Evolutionary conservation across 495 filamentous ascomycete genomes (phyloP), one percentile per base, ranked within the genome.

Genomic region (Pyrenopolyporus hunteri): DNA sequence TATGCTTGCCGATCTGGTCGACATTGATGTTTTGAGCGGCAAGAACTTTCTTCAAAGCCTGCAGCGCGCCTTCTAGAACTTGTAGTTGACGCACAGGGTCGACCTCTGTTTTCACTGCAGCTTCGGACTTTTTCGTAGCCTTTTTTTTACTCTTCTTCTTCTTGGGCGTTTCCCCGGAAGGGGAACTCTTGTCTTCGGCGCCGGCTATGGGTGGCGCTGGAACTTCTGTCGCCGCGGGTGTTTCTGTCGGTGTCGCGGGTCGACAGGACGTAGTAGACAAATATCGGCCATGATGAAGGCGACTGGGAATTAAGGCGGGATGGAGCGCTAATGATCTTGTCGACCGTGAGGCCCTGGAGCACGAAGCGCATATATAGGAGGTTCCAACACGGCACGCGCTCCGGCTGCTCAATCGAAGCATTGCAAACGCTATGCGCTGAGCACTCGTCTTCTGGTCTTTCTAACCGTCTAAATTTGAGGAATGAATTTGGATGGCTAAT

Each of bases 381-480:
- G 53, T 56, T 36, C 62, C 57, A 49, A 69, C 54, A 51, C 66
- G 66, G n/a, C 46, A 44, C 16, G 59, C 52, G 44, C 53, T 53
- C 11, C 52, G 53, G 16, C 69, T 61, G 33, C 65, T 55, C 55
- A 71, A 56, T 66, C 36, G 69, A 52, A 71, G 69, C 69, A 71
- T 71, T 64, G 69, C 68, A 69, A 64, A 52, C 29, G 49, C 45
- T 44, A 35, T 65, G 51, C 32, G 48, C 44, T 31, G 32, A 37
- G 26, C n/a, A 28, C 25, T 32, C n/a, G 31, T 44, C 20, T 49
- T 32, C 32, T 42, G 22, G 31, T 4, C 20, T 53, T 17, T 14
- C 7, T 29, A 29, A 29, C n/a, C n/a, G n/a, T n/a, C n/a, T n/a
- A n/a, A n/a, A n/a, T n/a, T n/a, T n/a, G n/a, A n/a, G n/a, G n/a